Evolutionary conservation across 164 flowering plant species (phyloP).

Genomic region (Vitis labrusca): DNA sequence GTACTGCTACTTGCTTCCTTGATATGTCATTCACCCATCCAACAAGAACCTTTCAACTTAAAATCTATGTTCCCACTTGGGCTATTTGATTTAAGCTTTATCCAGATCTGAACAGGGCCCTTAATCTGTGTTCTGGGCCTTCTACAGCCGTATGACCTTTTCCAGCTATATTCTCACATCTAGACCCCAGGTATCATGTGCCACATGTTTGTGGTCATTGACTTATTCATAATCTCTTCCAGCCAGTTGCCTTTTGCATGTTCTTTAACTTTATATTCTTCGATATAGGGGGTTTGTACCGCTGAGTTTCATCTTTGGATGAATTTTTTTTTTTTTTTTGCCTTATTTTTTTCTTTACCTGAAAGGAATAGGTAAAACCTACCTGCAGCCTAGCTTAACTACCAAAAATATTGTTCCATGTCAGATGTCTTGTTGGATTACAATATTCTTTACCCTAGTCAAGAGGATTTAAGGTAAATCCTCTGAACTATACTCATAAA

Average conservation of each 20-base stretch:
- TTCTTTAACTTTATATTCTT: no score
- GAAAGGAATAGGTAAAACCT: background rate
- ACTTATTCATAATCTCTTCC: background rate
- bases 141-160: background rate
- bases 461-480: background rate
- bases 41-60: background rate
- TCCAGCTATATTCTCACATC: background rate
- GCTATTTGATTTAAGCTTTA: no score
- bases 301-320: background rate
- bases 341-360: background rate
- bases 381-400: background rate
- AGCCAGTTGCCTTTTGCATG: no score
- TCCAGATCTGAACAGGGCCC: background rate
- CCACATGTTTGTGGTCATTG: background rate
- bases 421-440: background rate
- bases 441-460: background rate
- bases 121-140: background rate
- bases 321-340: no score
- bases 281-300: background rate
- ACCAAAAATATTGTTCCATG: background rate
- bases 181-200: background rate
- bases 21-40: background rate
- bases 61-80: no score
- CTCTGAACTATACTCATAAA: no score
- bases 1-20: constrained; percentile 2